Evolutionary conservation across 2,329 filamentous ascomycete species (phyloP), one percentile per base, ranked within the genome.

Genomic region (Phyllosticta paracitricarpa): DNA sequence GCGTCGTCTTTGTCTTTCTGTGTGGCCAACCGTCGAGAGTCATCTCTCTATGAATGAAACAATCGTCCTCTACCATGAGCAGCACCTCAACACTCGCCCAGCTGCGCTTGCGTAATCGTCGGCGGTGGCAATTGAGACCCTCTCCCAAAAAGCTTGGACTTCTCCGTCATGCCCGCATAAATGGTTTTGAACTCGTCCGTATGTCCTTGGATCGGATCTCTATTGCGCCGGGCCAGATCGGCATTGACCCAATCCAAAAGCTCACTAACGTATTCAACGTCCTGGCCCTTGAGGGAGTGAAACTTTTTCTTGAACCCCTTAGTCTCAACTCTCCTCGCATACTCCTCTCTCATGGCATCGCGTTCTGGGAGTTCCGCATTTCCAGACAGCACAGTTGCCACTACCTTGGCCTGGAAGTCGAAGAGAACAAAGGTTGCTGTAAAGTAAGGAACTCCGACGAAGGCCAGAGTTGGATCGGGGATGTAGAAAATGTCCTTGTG

Each of bases 401-500:
- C 74, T 0, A 79, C 80, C 64, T 86, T 82, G 0, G 84, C 85
- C 68, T 89, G 87, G 65, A 87, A 88, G 63, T 89, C 86, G 63
- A 88, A 89, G 0, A 89, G 75, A 0, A 84, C 84, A 66, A 89
- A 89, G 0, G 86, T 89, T 0, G 85, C 84, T 0, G 83, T 83
- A 66, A 87, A 82, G 66, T 84, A 88, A 0, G 84, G 85, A 0
- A 86, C 81, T 0, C 86, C 86, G 19, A 89, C 75, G 64, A 89
- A 89, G 0, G 78, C 75, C 0, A 89, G 74, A 0, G 83, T 82
- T 0, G 86, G 84, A 63, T 89, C 85, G 0, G 80, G 79, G 53
- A 88, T 88, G 71, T 88, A 89, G 68, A 87, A 89, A 14, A 89
- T 84, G 68, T 89, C 86, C 62, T 83, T 83, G 75, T 89, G 83